Conservation (phyloP, 306 rosid genomes). For the Sechiopsis laciniata region DNA sequence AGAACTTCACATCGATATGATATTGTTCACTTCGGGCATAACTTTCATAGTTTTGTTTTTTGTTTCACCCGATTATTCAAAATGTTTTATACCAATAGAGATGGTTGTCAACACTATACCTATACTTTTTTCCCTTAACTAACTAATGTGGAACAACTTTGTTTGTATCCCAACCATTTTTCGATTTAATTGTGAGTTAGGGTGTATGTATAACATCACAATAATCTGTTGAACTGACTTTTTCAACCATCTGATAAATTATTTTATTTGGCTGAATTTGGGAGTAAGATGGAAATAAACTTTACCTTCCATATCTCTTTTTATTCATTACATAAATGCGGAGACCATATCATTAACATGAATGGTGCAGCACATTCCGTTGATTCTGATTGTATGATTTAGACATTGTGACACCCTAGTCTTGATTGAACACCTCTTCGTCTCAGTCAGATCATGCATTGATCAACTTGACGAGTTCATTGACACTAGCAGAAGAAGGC, state of each 20-base stretch:
- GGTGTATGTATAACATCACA: not conserved
- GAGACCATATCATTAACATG: too few species aligned
- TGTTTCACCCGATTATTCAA: too few species aligned
- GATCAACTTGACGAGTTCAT: not conserved
- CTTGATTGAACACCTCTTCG: not conserved
- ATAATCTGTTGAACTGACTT: not conserved
- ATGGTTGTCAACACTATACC: too few species aligned
- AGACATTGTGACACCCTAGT: not conserved
- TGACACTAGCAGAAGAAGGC: not conserved
- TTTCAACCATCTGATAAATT: not conserved
- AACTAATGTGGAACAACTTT: too few species aligned
- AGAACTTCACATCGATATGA: too few species aligned
- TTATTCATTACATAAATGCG: not conserved
- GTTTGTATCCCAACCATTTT: not conserved
- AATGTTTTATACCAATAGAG: too few species aligned
- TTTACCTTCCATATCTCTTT: not conserved
- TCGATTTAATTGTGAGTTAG: not conserved
- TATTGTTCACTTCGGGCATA: too few species aligned
- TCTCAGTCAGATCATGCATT: not conserved
- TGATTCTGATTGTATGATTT: not conserved
- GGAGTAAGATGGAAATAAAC: not conserved
- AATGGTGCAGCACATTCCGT: not conserved
- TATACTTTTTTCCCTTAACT: too few species aligned
- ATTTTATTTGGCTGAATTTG: not conserved
- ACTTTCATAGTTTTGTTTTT: too few species aligned